Percentiles rank a stretch among this genome's conserved stretches.
phyloP scores from a whole-genome alignment of 352 stramenopile genomes.

The Globisporangium acanthophoron region DNA sequence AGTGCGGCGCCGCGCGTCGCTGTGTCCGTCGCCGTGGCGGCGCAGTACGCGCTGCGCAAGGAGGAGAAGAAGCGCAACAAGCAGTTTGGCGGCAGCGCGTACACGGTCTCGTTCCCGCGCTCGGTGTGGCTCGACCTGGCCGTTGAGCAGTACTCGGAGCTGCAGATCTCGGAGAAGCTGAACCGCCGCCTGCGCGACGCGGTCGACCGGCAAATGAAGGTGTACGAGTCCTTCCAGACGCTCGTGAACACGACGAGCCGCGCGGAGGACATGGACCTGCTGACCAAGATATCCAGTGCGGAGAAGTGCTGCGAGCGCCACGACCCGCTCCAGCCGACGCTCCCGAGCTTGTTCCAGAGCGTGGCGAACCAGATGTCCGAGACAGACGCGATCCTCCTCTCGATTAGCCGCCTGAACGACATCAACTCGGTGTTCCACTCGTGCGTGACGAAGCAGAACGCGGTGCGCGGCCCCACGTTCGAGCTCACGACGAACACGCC shows the following conservation, averaged over 20 bases:
- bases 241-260: background rate
- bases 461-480: background rate
- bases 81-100: background rate
- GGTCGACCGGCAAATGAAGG: constrained; percentile 32
- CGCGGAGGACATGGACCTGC: background rate
- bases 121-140: constrained; percentile 38
- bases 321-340: background rate
- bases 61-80: constrained; percentile 5
- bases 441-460: constrained; percentile 1
- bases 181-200: constrained; percentile 38
- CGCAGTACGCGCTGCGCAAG: constrained; percentile 2
- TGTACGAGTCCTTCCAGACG: constrained; percentile 24
- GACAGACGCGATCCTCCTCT: constrained; percentile 1
- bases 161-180: constrained; percentile 29
- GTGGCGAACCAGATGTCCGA: background rate
- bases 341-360: constrained; percentile 1
- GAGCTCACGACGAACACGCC: constrained; percentile 9
- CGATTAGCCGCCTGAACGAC: background rate
- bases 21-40: constrained; percentile 1
- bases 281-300: background rate
- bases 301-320: background rate
- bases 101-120: background rate
- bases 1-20: background rate
- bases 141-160: constrained; percentile 33
- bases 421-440: background rate